Percentiles rank a stretch among this genome's conserved stretches.
Conservation (phyloP, 1,284 basidiomycete genomes). For the Peniophora sp. region DNA sequence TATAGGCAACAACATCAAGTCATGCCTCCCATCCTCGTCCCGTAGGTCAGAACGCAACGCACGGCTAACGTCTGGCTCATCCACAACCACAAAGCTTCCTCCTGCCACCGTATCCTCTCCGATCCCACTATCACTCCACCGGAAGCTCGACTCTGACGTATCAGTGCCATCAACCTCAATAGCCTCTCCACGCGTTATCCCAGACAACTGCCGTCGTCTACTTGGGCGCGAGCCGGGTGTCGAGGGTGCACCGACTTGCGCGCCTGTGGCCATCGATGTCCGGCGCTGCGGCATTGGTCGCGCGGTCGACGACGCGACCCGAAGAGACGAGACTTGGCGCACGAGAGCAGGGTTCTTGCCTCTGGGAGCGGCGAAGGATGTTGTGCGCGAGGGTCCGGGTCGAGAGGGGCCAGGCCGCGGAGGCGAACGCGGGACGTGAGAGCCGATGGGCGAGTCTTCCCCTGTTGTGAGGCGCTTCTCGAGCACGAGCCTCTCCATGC, state of each 20-base stretch:
- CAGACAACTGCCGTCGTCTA: too few species aligned
- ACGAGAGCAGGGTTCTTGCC: neutral
- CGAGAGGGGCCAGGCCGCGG: neutral
- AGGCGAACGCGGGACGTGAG: neutral
- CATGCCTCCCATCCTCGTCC: neutral
- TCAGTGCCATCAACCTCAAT: too few species aligned
- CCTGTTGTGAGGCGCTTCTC: conserved; percentile 52
- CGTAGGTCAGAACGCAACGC: neutral
- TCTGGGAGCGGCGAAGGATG: neutral
- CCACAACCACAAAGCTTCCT: neutral
- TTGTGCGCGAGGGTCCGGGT: neutral
- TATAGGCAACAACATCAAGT: neutral
- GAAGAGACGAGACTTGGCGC: neutral
- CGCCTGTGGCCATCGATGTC: too few species aligned
- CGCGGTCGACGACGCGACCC: neutral
- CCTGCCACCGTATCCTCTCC: too few species aligned
- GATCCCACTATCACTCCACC: too few species aligned
- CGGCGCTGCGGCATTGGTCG: too few species aligned
- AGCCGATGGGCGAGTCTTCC: conserved; percentile 26
- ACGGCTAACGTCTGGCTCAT: neutral
- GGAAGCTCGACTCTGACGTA: too few species aligned
- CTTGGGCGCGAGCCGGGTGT: too few species aligned
- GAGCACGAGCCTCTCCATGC: conserved; percentile 59
- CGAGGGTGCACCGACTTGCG: too few species aligned
- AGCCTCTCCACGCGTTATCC: too few species aligned